A percentile compares a stretch with the other conserved stretches of the same genome.
phyloP scores from a whole-genome alignment of 2,329 filamentous ascomycete species.

The Teratosphaeria epicoccoides region DNA sequence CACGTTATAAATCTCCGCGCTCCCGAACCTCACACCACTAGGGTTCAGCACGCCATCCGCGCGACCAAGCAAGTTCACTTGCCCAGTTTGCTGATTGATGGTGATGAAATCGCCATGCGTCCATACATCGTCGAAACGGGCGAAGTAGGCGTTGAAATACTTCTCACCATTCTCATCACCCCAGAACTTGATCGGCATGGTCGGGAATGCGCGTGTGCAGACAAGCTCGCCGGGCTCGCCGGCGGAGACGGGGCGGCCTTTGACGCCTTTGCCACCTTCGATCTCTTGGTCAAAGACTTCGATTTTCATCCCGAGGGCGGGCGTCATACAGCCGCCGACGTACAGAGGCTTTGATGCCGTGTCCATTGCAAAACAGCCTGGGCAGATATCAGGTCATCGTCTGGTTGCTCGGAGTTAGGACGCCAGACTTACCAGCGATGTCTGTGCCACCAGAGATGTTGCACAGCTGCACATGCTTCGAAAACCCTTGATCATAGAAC shows the following conservation, averaged over 20 bases:
- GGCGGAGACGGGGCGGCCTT: slow-evolving; percentile 43
- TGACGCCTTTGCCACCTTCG: slow-evolving; percentile 32
- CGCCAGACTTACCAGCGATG: slow-evolving; percentile 33
- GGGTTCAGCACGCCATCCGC: slow-evolving; percentile 74
- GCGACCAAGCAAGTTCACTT: slow-evolving; percentile 56
- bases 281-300: slow-evolving; percentile 49
- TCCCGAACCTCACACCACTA: slow-evolving; percentile 67
- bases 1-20: slow-evolving; percentile 68
- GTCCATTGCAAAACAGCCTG: slow-evolving; percentile 51
- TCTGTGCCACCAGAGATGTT: slow-evolving; percentile 75
- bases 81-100: slow-evolving; percentile 56
- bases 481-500: slow-evolving; percentile 66
- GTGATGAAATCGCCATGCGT: slow-evolving; percentile 73
- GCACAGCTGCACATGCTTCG: slow-evolving; percentile 51
- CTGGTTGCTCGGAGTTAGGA: neutral
- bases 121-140: slow-evolving; percentile 53
- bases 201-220: slow-evolving; percentile 58
- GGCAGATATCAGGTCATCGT: neutral
- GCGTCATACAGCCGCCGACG: slow-evolving; percentile 46
- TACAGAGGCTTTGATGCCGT: slow-evolving; percentile 61
- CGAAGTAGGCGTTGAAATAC: slow-evolving; percentile 39
- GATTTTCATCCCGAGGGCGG: slow-evolving; percentile 43
- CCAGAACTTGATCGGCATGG: slow-evolving; percentile 51
- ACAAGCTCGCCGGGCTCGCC: slow-evolving; percentile 69
- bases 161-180: slow-evolving; percentile 31